phyloP scores from a whole-genome alignment of 176 grass and related monocot genomes.

The sorghum (Sorghum bicolor) region DNA sequence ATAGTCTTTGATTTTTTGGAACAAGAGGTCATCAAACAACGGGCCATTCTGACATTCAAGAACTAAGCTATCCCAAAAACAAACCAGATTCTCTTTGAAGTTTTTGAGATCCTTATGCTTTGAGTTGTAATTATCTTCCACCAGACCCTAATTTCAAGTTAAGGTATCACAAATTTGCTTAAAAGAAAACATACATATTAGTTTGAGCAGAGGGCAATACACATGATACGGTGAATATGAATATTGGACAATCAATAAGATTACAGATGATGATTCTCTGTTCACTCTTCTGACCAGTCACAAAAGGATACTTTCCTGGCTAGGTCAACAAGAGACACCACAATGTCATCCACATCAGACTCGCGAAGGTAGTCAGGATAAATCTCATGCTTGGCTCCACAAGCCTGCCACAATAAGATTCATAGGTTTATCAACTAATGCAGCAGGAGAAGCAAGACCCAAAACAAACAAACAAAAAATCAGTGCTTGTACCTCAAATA shows the following conservation, averaged over 20 bases:
- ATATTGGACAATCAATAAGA: slow-evolving; percentile 11
- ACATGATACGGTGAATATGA: slow-evolving; percentile 13
- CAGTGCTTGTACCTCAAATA: slow-evolving; percentile 80
- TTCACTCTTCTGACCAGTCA: slow-evolving; percentile 1
- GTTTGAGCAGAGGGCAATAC: slow-evolving; percentile 9
- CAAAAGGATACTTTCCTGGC: slow-evolving; percentile 76
- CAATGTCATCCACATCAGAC: slow-evolving; percentile 75
- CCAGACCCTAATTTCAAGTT: slow-evolving; percentile 61
- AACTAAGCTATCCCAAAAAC: slow-evolving; percentile 85
- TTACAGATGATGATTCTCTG: neutral
- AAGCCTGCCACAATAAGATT: slow-evolving; percentile 62
- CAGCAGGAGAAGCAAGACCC: neutral
- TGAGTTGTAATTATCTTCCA: slow-evolving; percentile 84
- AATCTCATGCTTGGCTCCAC: slow-evolving; percentile 81
- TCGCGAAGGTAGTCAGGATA: slow-evolving; percentile 64
- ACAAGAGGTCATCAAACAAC: slow-evolving; percentile 74
- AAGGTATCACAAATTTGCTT: slow-evolving; percentile 28
- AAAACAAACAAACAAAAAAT: neutral
- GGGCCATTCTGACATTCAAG: slow-evolving; percentile 94
- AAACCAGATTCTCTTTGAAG: slow-evolving; percentile 91
- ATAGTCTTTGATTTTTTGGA: slow-evolving; percentile 77
- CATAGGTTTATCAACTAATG: slow-evolving; percentile 17
- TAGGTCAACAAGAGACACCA: slow-evolving; percentile 63
- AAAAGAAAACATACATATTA: slow-evolving; percentile 18
- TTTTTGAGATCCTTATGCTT: slow-evolving; percentile 86